Evolutionary conservation across 1,139 yeast genomes (phyloP).

Genomic region (Scheffersomyces parashehatae): DNA sequence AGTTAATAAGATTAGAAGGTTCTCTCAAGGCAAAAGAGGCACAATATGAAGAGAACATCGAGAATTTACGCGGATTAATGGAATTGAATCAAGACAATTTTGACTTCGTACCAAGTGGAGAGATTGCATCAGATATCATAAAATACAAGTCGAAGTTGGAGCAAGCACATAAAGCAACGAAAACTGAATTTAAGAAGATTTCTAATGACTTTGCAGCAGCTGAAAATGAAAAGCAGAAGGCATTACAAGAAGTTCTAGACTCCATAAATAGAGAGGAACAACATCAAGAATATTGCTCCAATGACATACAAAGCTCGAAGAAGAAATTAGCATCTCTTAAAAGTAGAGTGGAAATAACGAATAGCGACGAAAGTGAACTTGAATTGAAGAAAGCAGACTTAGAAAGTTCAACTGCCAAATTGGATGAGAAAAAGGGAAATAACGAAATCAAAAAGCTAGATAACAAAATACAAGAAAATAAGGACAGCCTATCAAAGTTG

Average conservation of each 20-base stretch:
- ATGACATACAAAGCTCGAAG: conserved; percentile 32
- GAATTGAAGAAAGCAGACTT: conserved; percentile 40
- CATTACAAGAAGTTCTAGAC: conserved; percentile 25
- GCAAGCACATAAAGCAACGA: conserved; percentile 1
- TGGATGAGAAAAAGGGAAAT: conserved; percentile 24
- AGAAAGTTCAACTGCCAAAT: conserved; percentile 29
- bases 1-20: conserved; percentile 60
- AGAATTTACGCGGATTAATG: conserved; percentile 17
- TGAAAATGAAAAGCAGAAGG: conserved; percentile 8
- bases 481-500: conserved; percentile 35
- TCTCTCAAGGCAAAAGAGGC: conserved; percentile 52
- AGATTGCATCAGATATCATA: conserved; percentile 3
- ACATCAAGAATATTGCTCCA: conserved; percentile 34
- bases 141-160: conserved; percentile 4
- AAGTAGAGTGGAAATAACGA: conserved; percentile 33
- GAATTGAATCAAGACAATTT: conserved; percentile 6
- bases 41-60: conserved; percentile 29
- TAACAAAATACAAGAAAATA: conserved; percentile 38
- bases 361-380: conserved; percentile 41
- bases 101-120: conserved; percentile 1
- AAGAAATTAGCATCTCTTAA: conserved; percentile 35
- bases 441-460: conserved; percentile 32
- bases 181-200: conserved; percentile 3
- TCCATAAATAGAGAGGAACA: conserved; percentile 43
- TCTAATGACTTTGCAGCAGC: conserved; percentile 3